Evolutionary conservation across 306 rosid species (phyloP).

Genomic region (Albizia julibrissin): DNA sequence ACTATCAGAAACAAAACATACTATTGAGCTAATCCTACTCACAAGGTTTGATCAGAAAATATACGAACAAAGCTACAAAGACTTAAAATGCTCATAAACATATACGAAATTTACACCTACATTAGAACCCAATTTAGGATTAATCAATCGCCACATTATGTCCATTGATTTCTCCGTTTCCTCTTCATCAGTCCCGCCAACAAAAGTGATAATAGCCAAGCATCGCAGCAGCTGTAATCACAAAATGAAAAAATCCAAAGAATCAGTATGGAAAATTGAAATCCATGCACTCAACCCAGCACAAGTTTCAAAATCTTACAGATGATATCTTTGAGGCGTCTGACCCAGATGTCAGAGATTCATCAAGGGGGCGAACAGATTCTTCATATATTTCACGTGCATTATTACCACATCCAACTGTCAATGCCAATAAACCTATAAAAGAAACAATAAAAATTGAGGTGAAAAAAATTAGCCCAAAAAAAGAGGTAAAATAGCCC

Average conservation of each 20-base stretch:
- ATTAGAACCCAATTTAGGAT: slow-evolving; percentile 66
- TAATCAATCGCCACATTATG: slow-evolving; percentile 82
- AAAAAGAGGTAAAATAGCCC: not conserved
- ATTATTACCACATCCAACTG: slow-evolving; percentile 67
- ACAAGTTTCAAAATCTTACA: slow-evolving; percentile 41
- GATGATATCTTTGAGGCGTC: slow-evolving; percentile 48
- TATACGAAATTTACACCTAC: slow-evolving; percentile 34
- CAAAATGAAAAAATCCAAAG: not conserved
- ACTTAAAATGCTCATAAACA: not conserved
- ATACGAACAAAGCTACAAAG: not conserved
- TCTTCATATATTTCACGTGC: slow-evolving; percentile 76
- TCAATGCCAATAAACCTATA: slow-evolving; percentile 71
- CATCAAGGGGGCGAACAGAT: slow-evolving; percentile 51
- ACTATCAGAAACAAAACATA: not conserved
- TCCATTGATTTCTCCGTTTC: slow-evolving; percentile 75
- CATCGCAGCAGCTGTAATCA: slow-evolving; percentile 68
- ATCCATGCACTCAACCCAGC: not conserved
- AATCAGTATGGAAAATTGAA: not conserved
- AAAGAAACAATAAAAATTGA: slow-evolving; percentile 19
- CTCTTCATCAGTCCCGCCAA: slow-evolving; percentile 72
- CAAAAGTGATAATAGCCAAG: slow-evolving; percentile 72
- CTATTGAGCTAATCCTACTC: not conserved
- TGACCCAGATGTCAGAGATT: slow-evolving; percentile 58
- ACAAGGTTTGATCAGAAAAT: not conserved
- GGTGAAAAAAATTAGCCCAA: not conserved